Evolutionary conservation across 306 rosid genomes (phyloP), one percentile per base, ranked within the genome.

Genomic region (Coriaria nepalensis): DNA sequence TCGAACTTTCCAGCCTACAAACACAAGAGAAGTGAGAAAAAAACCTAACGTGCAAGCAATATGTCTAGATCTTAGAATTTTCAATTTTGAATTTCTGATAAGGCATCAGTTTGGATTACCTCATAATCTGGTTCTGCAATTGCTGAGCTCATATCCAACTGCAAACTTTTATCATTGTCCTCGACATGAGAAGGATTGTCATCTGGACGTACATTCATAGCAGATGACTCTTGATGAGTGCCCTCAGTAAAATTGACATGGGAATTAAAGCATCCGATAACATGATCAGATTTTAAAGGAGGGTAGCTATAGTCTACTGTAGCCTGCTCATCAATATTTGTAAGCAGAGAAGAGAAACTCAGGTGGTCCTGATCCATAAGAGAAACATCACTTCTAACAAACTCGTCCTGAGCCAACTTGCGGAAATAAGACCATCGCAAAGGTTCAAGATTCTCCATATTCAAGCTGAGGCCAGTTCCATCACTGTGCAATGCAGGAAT

Each of bases 301-400:
- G 75, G 59, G 58, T 60, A 72, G 52, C 75, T 77, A 53, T 85
- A 70, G 60, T 68, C 68, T 62, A 67, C 49, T 46, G 54, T 33
- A 58, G 45, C 73, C 60, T 61, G 78, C 55, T 60, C 78, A 48
- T 55, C 65, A 56, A 48, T 55, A 11, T 63, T 69, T 57, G 68
- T 65, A 35, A 64, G 52, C 3, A 43, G 64, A 42, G 85, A 61
- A 48, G 76, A 60, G 66, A 68, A 85, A 52, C 68, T 84, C 53
- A 59, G 57, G 63, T 78, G 93, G 73, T 85, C 87, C 68, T 76
- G 87, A 48, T 85, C 95, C 62, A 85, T 85, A 49, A 85, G 87
- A 37, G 95, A 85, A 45, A 74, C 67, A 45, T 73, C 77, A 49
- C 63, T 74, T 50, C 68, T 65, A 33, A 56, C 77, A 36, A 73